phyloP scores from a whole-genome alignment of 305 asterid genomes.

The Withania somnifera region DNA sequence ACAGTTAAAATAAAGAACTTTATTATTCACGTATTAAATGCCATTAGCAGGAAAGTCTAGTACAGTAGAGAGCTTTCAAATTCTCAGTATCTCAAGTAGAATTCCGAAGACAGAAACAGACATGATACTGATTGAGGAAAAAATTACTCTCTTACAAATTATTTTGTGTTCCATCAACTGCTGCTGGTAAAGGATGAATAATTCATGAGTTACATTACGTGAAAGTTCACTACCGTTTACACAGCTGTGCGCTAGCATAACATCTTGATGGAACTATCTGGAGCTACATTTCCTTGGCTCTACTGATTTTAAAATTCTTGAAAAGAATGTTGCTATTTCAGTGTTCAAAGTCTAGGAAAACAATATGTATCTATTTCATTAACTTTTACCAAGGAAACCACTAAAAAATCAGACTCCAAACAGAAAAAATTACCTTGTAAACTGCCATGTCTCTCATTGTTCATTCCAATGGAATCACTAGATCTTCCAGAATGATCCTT shows the following conservation, averaged over 20 bases:
- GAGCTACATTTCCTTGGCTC: not conserved
- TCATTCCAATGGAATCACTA: slow-evolving; percentile 10
- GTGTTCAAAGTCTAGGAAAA: not conserved
- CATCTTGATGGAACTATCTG: not conserved
- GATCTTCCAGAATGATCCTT: slow-evolving; percentile 16
- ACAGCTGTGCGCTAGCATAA: not conserved
- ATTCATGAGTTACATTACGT: not conserved
- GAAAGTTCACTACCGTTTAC: not conserved
- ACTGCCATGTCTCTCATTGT: slow-evolving; percentile 14
- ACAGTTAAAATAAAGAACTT: not conserved
- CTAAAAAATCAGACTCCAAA: not conserved
- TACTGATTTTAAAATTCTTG: not conserved
- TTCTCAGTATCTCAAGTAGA: not conserved
- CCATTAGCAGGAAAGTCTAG: not conserved
- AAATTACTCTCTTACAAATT: not conserved
- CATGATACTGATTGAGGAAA: not conserved
- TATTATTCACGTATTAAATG: not conserved
- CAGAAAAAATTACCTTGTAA: slow-evolving; percentile 22
- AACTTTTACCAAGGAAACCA: not conserved
- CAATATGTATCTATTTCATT: not conserved
- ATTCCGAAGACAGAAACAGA: not conserved
- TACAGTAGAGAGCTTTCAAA: not conserved
- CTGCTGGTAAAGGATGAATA: not conserved
- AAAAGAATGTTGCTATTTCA: not conserved
- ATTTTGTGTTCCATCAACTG: not conserved